Evolutionary conservation across 1,284 basidiomycete genomes (phyloP).

Genomic region (Apiotrichum sp.): DNA sequence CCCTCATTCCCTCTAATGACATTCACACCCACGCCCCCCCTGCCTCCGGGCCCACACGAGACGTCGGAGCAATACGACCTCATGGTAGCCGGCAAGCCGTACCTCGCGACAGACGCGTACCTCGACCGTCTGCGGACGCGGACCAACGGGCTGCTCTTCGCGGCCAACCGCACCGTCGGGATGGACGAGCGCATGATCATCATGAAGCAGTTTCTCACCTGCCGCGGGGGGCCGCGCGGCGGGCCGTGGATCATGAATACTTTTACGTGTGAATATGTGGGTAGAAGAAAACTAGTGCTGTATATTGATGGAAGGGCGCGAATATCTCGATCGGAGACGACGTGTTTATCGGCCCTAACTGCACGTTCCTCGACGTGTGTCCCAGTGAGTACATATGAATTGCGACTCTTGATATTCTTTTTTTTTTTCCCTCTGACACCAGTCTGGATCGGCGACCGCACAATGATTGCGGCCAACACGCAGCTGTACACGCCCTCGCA

Average conservation of each 20-base stretch:
- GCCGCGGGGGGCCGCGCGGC: constrained; percentile 8
- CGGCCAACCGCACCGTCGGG: constrained; percentile 23
- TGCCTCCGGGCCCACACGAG: background rate
- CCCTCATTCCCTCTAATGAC: background rate
- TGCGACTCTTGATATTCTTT: background rate
- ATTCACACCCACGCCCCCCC: no score
- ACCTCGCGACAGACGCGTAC: constrained; percentile 32
- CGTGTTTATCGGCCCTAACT: constrained; percentile 39
- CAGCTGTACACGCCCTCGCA: constrained; percentile 46
- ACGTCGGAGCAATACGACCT: constrained; percentile 1
- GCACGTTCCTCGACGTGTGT: constrained; percentile 39
- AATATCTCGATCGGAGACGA: constrained; percentile 41
- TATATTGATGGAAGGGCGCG: constrained; percentile 30
- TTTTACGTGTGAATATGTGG: constrained; percentile 41
- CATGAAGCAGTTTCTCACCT: constrained; percentile 18
- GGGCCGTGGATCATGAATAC: constrained; percentile 16
- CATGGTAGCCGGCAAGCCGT: constrained; percentile 34
- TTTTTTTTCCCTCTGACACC: background rate
- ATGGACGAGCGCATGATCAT: constrained; percentile 21
- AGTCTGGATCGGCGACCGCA: constrained; percentile 44
- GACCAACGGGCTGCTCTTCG: constrained; percentile 15
- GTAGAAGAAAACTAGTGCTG: constrained; percentile 16
- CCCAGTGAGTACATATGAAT: constrained; percentile 29
- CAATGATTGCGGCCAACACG: constrained; percentile 46
- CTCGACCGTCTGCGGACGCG: constrained; percentile 22